phyloP scores from a whole-genome alignment of 805 yeast genomes.

The Candida endomychidarum region DNA sequence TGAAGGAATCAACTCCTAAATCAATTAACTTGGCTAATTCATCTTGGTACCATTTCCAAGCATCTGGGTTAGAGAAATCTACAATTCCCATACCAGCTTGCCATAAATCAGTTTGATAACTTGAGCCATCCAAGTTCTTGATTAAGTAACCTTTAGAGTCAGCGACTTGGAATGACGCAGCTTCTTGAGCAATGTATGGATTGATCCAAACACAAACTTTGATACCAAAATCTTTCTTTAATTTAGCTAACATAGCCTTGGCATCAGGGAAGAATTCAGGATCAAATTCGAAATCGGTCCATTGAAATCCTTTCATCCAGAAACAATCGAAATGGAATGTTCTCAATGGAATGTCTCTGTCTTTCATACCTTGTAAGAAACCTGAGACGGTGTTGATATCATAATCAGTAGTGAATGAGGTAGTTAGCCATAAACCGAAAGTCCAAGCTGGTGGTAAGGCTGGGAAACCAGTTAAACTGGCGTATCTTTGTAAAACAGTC shows the following conservation, averaged over 20 bases:
- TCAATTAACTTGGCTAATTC: slow-evolving; percentile 26
- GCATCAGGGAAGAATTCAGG: slow-evolving; percentile 33
- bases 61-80: slow-evolving; percentile 39
- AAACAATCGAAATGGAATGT: slow-evolving; percentile 40
- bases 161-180: slow-evolving; percentile 30
- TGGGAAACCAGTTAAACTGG: slow-evolving; percentile 32
- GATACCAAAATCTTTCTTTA: slow-evolving; percentile 29
- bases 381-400: slow-evolving; percentile 31
- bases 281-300: slow-evolving; percentile 42
- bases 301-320: slow-evolving; percentile 42
- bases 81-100: slow-evolving; percentile 42
- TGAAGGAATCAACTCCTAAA: slow-evolving; percentile 36
- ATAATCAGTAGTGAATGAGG: slow-evolving; percentile 39
- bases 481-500: slow-evolving; percentile 26
- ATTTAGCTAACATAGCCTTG: slow-evolving; percentile 22
- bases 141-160: slow-evolving; percentile 30
- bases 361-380: slow-evolving; percentile 35
- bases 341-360: slow-evolving; percentile 32
- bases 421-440: slow-evolving; percentile 40
- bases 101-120: slow-evolving; percentile 38
- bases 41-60: slow-evolving; percentile 31
- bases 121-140: slow-evolving; percentile 26
- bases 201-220: slow-evolving; percentile 40
- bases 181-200: slow-evolving; percentile 37
- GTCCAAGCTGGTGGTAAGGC: slow-evolving; percentile 40